Percentiles rank a stretch among this genome's conserved stretches.
Evolutionary conservation across 441 rosid genomes (phyloP).

Genomic region (Gossypium trilobum): DNA sequence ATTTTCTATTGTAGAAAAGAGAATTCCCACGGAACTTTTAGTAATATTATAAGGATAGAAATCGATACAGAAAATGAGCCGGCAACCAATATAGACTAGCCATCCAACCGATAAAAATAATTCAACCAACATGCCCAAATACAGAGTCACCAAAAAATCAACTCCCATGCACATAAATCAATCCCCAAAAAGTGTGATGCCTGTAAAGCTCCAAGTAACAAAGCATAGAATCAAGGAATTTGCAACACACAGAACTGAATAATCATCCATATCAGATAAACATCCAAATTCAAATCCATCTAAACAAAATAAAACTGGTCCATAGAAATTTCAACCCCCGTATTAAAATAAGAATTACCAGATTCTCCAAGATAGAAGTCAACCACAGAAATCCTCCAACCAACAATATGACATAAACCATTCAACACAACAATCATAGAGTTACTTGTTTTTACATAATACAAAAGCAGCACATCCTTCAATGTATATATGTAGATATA

Average conservation of each 20-base stretch:
- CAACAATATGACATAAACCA: conserved; percentile 33
- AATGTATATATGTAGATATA: conserved; percentile 16
- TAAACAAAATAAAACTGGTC: conserved; percentile 17
- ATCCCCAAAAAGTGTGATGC: conserved; percentile 7
- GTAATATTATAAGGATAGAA: not conserved
- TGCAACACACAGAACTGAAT: conserved; percentile 17
- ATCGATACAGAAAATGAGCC: conserved; percentile 7
- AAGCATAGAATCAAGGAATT: conserved; percentile 9
- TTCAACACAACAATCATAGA: conserved; percentile 26
- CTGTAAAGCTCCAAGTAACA: conserved; percentile 5
- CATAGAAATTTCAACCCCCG: conserved; percentile 19
- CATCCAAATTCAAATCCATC: conserved; percentile 32
- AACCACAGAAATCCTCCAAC: conserved; percentile 28
- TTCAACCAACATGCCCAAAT: conserved; percentile 17
- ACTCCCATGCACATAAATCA: conserved; percentile 14
- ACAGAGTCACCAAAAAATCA: conserved; percentile 12
- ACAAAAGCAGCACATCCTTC: conserved; percentile 44
- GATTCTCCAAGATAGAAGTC: conserved; percentile 2
- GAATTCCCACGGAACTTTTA: not conserved
- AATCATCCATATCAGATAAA: conserved; percentile 23
- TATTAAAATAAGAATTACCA: not conserved
- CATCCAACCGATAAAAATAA: conserved; percentile 15
- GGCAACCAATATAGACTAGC: not conserved
- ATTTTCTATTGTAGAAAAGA: not conserved
- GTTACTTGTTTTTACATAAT: conserved; percentile 27